Evolutionary conservation across 2,329 filamentous ascomycete species (phyloP).

Genomic region (Mycocentrospora acerina): DNA sequence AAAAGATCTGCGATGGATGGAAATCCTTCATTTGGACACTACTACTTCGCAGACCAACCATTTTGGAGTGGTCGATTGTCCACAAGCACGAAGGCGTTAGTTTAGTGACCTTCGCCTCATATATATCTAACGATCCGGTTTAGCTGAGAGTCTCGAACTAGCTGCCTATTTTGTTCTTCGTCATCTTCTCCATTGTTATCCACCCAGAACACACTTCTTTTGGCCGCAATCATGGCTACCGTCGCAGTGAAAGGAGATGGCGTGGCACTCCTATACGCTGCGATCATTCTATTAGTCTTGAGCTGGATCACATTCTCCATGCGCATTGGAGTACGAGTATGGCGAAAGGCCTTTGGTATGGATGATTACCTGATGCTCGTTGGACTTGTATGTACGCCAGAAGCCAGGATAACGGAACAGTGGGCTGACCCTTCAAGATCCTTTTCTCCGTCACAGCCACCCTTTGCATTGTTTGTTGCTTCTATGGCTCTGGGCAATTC

Average conservation of each 20-base stretch:
- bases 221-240: constrained; percentile 11
- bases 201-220: too few species aligned
- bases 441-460: constrained; percentile 20
- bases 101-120: too few species aligned
- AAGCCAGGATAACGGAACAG: background rate
- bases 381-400: constrained; percentile 15
- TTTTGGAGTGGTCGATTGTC: too few species aligned
- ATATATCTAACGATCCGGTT: too few species aligned
- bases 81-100: too few species aligned
- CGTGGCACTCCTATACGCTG: constrained; percentile 17
- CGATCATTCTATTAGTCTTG: constrained; percentile 18
- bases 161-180: background rate
- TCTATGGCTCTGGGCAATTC: constrained; percentile 21
- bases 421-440: constrained; percentile 7
- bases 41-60: too few species aligned
- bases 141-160: background rate
- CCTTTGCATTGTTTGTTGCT: constrained; percentile 20
- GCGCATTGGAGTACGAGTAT: constrained; percentile 17
- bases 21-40: background rate
- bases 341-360: constrained; percentile 16
- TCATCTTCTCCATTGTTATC: background rate
- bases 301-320: constrained; percentile 20
- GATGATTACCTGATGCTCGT: constrained; percentile 20
- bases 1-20: too few species aligned
- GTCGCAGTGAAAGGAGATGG: constrained; percentile 19